Percentiles rank a stretch among this genome's conserved stretches.
These are phyloP conservation scores for Chlamydomonas applanata DNA, from an alignment of 139 green algal species.

Conservation along the genomic window DNA sequence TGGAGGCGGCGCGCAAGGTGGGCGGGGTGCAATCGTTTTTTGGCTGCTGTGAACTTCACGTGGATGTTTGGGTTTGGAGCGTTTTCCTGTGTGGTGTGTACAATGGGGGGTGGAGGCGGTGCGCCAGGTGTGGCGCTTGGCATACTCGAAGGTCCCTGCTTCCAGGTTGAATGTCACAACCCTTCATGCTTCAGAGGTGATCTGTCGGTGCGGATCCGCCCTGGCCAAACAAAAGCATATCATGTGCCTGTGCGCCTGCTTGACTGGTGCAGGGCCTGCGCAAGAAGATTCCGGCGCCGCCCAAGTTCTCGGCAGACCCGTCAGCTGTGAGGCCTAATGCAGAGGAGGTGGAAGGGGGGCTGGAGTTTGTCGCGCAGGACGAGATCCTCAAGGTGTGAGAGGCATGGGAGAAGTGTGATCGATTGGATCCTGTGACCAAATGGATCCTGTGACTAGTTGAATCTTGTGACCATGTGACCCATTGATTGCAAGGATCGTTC, in stretches of 20 bases:
- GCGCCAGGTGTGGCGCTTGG: background rate
- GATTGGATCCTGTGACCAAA: too few species aligned
- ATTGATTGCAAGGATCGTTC: background rate
- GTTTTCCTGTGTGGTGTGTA: too few species aligned
- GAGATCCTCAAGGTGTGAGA: conserved; percentile 75
- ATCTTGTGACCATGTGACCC: background rate
- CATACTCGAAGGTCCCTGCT: background rate
- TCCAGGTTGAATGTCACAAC: too few species aligned
- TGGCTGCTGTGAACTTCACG: background rate
- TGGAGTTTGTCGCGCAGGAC: conserved; percentile 69
- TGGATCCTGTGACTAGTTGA: background rate
- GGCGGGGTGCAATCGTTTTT: too few species aligned
- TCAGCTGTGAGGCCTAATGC: conserved; percentile 1
- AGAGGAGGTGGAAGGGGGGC: conserved; percentile 16
- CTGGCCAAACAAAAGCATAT: too few species aligned
- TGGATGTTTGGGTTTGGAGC: too few species aligned
- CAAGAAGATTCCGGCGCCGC: conserved; percentile 37
- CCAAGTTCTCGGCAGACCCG: conserved; percentile 9
- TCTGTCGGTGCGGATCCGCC: too few species aligned
- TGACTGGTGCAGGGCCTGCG: conserved; percentile 23
- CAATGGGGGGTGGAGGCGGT: background rate
- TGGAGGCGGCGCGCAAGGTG: conserved; percentile 74
- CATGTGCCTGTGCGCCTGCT: background rate
- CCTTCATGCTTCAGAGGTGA: too few species aligned
- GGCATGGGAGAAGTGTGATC: too few species aligned